Evolutionary conservation across 106 monocot genomes (phyloP).

Genomic region (Dioscorea zingiberensis): DNA sequence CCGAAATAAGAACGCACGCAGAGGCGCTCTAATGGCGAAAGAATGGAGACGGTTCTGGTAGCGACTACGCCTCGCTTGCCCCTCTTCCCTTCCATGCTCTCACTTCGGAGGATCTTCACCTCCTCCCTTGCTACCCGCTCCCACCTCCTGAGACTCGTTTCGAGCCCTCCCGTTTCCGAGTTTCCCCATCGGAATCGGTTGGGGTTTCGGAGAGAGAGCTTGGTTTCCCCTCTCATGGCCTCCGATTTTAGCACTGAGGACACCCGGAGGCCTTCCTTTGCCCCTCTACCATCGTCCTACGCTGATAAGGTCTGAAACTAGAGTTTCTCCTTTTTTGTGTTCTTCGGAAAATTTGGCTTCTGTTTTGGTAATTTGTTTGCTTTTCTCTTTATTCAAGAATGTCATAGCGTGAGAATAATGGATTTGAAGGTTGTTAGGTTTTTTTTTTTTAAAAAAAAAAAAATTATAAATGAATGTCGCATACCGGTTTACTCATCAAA

Average conservation of each 20-base stretch:
- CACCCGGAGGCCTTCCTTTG: background rate
- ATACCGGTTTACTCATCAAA: too few species aligned
- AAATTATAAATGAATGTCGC: too few species aligned
- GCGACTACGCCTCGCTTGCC: background rate
- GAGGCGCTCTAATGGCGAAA: background rate
- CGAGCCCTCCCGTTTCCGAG: constrained; percentile 1
- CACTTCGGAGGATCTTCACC: constrained; percentile 18
- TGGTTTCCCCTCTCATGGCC: constrained; percentile 10
- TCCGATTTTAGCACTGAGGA: constrained; percentile 8
- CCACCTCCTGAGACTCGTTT: background rate
- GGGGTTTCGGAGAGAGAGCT: background rate
- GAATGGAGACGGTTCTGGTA: background rate
- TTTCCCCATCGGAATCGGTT: background rate
- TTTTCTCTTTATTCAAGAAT: background rate
- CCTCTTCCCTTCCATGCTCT: constrained; percentile 11
- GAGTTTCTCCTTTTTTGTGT: background rate
- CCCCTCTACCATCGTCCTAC: constrained; percentile 7
- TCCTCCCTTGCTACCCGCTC: constrained; percentile 19
- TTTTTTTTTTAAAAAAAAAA: too few species aligned
- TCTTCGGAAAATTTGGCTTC: background rate
- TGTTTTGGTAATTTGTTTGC: background rate
- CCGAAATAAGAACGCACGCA: background rate
- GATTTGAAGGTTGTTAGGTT: background rate
- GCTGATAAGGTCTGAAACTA: constrained; percentile 24
- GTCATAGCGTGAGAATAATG: background rate